Conservation (phyloP, 208 protist genomes). For the Trypanosoma congolense region DNA sequence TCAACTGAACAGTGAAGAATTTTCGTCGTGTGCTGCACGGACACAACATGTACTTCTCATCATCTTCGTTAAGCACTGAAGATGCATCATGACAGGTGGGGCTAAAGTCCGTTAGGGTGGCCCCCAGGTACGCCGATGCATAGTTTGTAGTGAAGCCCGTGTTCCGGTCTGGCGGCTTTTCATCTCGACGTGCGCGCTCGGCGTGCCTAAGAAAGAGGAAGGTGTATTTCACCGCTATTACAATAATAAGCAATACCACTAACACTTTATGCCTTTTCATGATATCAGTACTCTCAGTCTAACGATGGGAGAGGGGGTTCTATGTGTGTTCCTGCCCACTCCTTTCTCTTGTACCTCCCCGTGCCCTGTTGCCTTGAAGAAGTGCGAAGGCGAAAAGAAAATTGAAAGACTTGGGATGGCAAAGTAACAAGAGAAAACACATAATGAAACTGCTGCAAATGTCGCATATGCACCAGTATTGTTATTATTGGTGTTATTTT, state of each 20-base stretch:
- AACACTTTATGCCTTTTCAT: constrained; percentile 17
- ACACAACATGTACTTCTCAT: constrained; percentile 40
- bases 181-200: background rate
- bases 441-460: too few relatives aligned
- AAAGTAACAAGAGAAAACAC: too few relatives aligned
- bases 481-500: too few relatives aligned
- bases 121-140: constrained; percentile 33
- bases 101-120: constrained; percentile 26
- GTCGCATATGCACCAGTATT: too few relatives aligned
- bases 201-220: background rate
- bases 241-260: constrained; percentile 1
- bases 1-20: constrained; percentile 34
- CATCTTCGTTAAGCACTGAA: constrained; percentile 28
- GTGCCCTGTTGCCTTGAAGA: too few relatives aligned
- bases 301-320: too few relatives aligned
- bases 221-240: constrained; percentile 3
- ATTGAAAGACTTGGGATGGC: too few relatives aligned
- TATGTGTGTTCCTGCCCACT: too few relatives aligned
- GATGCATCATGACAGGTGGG: constrained; percentile 22
- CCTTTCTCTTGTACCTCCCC: too few relatives aligned
- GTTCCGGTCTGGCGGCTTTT: constrained; percentile 1
- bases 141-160: constrained; percentile 35
- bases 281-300: too few relatives aligned
- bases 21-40: constrained; percentile 21
- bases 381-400: too few relatives aligned